A percentile compares a stretch with the other conserved stretches of the same genome.
phyloP scores from a whole-genome alignment of 1,139 yeast species.

The Fermentozyma sake region DNA sequence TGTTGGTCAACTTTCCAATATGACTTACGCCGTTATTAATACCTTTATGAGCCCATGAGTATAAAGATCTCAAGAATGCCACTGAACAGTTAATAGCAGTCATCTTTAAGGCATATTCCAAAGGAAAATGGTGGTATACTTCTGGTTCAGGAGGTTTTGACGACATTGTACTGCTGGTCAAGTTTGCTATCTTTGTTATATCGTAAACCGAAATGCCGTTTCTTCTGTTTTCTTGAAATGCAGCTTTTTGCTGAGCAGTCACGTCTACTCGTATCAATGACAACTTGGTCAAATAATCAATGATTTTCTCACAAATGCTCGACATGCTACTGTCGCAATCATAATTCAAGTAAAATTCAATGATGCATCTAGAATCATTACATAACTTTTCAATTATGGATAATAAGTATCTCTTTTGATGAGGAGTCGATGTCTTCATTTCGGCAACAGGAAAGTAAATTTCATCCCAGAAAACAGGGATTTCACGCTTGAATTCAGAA shows the following conservation, averaged over 20 bases:
- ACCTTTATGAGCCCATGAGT: slow-evolving; percentile 87
- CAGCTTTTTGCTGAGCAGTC: slow-evolving; percentile 61
- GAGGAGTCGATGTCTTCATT: slow-evolving; percentile 84
- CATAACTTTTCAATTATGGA: slow-evolving; percentile 76
- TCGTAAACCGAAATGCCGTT: slow-evolving; percentile 72
- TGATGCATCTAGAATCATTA: slow-evolving; percentile 83
- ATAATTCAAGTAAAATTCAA: slow-evolving; percentile 89
- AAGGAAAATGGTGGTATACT: slow-evolving; percentile 51
- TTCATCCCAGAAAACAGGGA: slow-evolving; percentile 89
- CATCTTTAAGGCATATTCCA: slow-evolving; percentile 82
- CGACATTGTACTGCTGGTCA: slow-evolving; percentile 63
- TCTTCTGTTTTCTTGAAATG: slow-evolving; percentile 58
- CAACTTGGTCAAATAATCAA: slow-evolving; percentile 71
- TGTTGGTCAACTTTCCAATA: slow-evolving; percentile 5
- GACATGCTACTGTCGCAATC: slow-evolving; percentile 88
- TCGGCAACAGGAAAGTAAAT: slow-evolving; percentile 93
- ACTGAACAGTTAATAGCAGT: slow-evolving; percentile 77
- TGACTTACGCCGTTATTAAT: slow-evolving; percentile 20
- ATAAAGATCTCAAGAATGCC: slow-evolving; percentile 73
- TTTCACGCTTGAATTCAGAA: slow-evolving; percentile 83
- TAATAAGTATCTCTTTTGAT: slow-evolving; percentile 84
- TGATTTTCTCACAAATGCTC: slow-evolving; percentile 77
- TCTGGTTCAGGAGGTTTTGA: slow-evolving; percentile 65
- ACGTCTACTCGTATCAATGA: slow-evolving; percentile 72
- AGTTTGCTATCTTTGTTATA: slow-evolving; percentile 64